Evolutionary conservation across 495 filamentous ascomycete genomes (phyloP), one percentile per base, ranked within the genome.

Genomic region (Neurospora sp.): DNA sequence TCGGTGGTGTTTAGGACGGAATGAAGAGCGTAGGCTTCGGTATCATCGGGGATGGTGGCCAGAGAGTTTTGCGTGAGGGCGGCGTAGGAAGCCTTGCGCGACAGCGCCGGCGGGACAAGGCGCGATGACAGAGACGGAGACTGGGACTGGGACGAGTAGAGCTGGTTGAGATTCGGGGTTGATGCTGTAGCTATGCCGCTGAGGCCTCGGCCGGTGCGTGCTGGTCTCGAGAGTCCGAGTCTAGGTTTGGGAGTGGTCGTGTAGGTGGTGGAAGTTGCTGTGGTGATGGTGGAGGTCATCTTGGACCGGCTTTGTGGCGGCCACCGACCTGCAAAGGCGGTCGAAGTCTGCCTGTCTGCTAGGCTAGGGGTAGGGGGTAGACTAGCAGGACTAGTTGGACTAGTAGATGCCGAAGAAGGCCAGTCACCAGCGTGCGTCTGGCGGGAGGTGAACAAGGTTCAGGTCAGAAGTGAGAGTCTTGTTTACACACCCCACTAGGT

Each of bases 221-320:
- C 23, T 35, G 54, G 54, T 72, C 80, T 72, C 6, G 81, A 77
- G 18, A 82, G 74, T 81, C 96, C 78, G 92, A 92, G 72, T 92
- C 96, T 82, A 35, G 54, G 54, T 62, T 62, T 62, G 87, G 93
- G 73, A 89, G 93, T 41, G 90, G 95, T 80, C 90, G 95, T 80
- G 84, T 86, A 75, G 90, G 95, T 71, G 39, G 80, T 78, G 27
- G 54, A 62, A 62, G 54, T 54, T 54, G 46, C 46, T 75, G 80
- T 76, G 71, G 79, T 80, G 38, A 38, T 74, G 71, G 74, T 74
- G 75, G 75, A 75, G 71, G 80, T 76, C 79, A 82, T 82, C 72
- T 79, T 78, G 76, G 74, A 70, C 20, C n/a, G 35, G 62, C 49
- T 44, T 70, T 75, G 70, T 74, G 71, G 75, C 73, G 70, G 70